These are phyloP conservation scores for Porcisia hertigi DNA, from an alignment of 208 protist genomes.

Conservation along the genomic window DNA sequence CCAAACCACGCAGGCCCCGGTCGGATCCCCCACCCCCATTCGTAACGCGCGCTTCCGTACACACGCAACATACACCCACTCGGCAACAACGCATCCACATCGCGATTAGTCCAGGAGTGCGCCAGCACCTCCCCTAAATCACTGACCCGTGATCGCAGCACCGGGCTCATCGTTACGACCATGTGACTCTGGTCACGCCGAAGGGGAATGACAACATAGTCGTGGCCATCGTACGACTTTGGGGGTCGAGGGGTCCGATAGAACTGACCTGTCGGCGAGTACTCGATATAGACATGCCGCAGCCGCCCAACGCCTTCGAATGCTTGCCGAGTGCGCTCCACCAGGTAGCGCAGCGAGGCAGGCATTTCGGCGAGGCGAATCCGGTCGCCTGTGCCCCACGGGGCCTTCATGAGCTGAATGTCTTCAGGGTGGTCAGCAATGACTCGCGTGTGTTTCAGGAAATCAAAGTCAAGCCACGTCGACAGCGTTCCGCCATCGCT, in stretches of 20 bases:
- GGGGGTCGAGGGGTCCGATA: constrained; percentile 62
- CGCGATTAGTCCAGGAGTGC: constrained; percentile 80
- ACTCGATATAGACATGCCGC: constrained; percentile 88
- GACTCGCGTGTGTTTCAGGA: constrained; percentile 45
- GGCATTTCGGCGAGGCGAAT: constrained; percentile 68
- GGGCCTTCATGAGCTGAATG: constrained; percentile 80
- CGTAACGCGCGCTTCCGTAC: constrained; percentile 76
- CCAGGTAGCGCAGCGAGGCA: constrained; percentile 62
- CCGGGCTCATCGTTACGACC: constrained; percentile 76
- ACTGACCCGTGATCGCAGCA: constrained; percentile 63
- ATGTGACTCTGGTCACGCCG: constrained; percentile 51
- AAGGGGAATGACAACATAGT: constrained; percentile 88
- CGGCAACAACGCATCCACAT: constrained; percentile 73
- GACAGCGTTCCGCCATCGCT: not conserved
- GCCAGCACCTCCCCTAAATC: constrained; percentile 56
- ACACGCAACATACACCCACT: constrained; percentile 67
- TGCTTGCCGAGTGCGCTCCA: constrained; percentile 38
- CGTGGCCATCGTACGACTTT: constrained; percentile 83
- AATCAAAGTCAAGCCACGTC: constrained; percentile 26
- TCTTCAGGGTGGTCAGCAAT: constrained; percentile 87
- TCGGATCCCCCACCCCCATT: constrained; percentile 86
- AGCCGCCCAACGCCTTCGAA: constrained; percentile 68
- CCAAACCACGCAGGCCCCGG: constrained; percentile 73
- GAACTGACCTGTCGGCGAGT: constrained; percentile 73
- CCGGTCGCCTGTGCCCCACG: constrained; percentile 80